Conservation (phyloP, 345 rosid genomes). For the Eucalyptus melliodora region DNA sequence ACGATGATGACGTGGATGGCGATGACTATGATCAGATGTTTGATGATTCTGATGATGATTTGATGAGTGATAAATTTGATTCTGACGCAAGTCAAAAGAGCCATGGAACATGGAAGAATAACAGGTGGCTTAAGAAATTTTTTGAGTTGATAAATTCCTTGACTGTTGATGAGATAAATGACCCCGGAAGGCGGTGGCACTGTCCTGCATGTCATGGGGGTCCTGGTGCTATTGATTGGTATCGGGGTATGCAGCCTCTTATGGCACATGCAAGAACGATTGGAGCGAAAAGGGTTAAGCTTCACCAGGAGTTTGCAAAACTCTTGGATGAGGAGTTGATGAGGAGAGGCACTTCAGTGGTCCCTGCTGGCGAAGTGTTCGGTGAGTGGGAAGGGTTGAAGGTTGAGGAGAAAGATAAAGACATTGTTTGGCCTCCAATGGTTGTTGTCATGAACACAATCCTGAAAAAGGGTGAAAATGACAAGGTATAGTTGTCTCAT, state of each 20-base stretch:
- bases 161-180: conserved; percentile 51
- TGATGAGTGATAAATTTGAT: conserved; percentile 69
- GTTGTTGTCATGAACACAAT: background rate
- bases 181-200: conserved; percentile 89
- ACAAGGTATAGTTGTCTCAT: conserved; percentile 31
- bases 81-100: conserved; percentile 76
- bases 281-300: conserved; percentile 64
- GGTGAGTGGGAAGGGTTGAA: conserved; percentile 68
- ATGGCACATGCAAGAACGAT: conserved; percentile 80
- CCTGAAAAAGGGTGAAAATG: conserved; percentile 30
- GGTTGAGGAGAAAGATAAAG: background rate
- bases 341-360: conserved; percentile 57
- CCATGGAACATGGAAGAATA: conserved; percentile 55
- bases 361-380: conserved; percentile 63
- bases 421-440: background rate
- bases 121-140: conserved; percentile 54
- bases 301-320: conserved; percentile 77
- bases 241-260: conserved; percentile 69
- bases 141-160: conserved; percentile 46
- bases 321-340: conserved; percentile 63
- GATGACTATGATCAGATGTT: conserved; percentile 17
- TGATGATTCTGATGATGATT: conserved; percentile 76
- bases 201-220: conserved; percentile 94
- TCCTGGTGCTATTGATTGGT: conserved; percentile 96
- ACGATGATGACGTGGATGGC: conserved; percentile 27